phyloP scores from a whole-genome alignment of 2,329 filamentous ascomycete species.

The Sclerotiophoma versabilis region DNA sequence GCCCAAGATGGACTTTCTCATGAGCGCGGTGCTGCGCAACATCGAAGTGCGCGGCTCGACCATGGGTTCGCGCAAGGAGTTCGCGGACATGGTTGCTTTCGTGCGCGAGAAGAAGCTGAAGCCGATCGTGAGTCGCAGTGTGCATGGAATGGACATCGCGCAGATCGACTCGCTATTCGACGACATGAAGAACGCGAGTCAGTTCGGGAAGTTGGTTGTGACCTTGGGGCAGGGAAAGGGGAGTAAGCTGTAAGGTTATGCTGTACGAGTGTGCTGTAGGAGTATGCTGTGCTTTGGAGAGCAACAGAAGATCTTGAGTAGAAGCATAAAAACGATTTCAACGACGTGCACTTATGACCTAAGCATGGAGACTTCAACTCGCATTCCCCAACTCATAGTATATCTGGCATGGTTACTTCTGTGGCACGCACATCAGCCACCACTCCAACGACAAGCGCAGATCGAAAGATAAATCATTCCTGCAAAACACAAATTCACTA shows the following conservation, averaged over 20 bases:
- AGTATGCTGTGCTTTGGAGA: too few species aligned
- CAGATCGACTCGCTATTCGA: constrained; percentile 84
- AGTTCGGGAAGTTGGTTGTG: constrained; percentile 93
- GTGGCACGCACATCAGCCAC: too few species aligned
- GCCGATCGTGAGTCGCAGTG: constrained; percentile 78
- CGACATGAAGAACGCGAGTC: constrained; percentile 82
- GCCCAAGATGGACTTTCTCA: constrained; percentile 86
- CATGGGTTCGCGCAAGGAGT: constrained; percentile 91
- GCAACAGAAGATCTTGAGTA: too few species aligned
- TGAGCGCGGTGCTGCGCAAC: constrained; percentile 85
- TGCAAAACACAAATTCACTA: too few species aligned
- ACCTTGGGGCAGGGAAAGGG: constrained; percentile 35
- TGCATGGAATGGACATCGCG: constrained; percentile 75
- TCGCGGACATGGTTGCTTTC: constrained; percentile 88
- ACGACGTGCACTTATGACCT: too few species aligned
- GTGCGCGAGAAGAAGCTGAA: constrained; percentile 74
- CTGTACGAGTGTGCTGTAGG: too few species aligned
- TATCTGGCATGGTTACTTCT: too few species aligned
- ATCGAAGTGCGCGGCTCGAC: constrained; percentile 85
- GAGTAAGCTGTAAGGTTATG: constrained; percentile 49
- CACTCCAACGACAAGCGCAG: too few species aligned
- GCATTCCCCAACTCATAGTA: too few species aligned
- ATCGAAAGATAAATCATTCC: too few species aligned
- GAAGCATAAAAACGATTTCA: too few species aligned
- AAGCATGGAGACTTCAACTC: too few species aligned